phyloP scores from a whole-genome alignment of 2,329 filamentous ascomycete genomes.

The Trichoderma brevicompactum region DNA sequence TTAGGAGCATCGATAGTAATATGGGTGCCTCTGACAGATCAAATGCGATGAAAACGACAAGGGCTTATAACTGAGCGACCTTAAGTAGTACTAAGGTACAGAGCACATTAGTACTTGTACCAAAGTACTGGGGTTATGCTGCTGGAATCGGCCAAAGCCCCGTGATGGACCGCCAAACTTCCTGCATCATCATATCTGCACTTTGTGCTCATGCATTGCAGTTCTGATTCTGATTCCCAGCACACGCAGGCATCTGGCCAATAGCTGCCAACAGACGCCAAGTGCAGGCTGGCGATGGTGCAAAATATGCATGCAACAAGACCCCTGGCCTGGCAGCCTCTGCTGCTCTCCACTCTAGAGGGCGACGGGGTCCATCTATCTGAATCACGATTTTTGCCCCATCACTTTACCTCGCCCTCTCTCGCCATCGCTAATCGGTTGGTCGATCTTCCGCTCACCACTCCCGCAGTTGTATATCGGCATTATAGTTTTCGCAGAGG shows the following conservation, averaged over 20 bases:
- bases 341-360: neutral
- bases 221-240: neutral
- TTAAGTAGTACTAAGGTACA: too few relatives aligned
- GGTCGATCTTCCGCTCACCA: constrained; percentile 15
- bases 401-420: neutral
- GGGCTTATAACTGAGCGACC: too few relatives aligned
- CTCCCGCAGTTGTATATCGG: neutral
- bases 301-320: neutral
- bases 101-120: neutral
- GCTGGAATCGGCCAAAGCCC: too few relatives aligned
- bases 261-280: neutral
- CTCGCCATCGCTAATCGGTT: constrained; percentile 16
- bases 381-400: neutral
- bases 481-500: constrained; percentile 12
- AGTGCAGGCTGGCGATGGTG: neutral
- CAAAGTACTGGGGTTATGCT: neutral
- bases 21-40: too few relatives aligned
- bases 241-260: neutral
- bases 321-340: neutral
- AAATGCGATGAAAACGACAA: too few relatives aligned
- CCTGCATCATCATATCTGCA: neutral
- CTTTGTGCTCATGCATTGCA: constrained; percentile 1
- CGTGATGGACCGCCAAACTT: neutral
- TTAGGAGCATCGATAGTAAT: too few relatives aligned
- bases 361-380: neutral